Evolutionary conservation across 1,284 basidiomycete genomes (phyloP), one percentile per base, ranked within the genome.

Genomic region (Boletus subluridellus): DNA sequence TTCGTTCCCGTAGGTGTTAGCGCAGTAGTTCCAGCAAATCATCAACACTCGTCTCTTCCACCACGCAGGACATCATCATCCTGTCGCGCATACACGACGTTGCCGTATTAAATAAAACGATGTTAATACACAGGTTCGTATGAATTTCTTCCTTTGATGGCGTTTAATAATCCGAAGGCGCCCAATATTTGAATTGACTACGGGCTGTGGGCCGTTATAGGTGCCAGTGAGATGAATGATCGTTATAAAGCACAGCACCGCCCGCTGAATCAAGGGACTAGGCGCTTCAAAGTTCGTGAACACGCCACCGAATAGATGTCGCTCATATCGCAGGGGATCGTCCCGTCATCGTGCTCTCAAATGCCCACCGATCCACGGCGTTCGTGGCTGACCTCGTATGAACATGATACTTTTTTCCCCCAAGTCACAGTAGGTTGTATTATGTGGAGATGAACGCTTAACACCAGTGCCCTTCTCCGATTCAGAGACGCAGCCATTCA

Each of bases 141-240:
- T 24, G 28, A 35, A 30, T 7, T 35, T 21, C 28, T 17, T 12
- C 3, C n/a, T 32, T 39, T 45, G 28, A 35, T 30, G 44, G 38
- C 44, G 34, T 48, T 63, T 46, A 38, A 26, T 44, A 21, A 4
- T 37, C 44, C 15, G 26, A 58, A 45, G 30, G 63, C 55, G 52
- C 50, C 24, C 37, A 34, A 3, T 12, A 26, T 47, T 44, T 42
- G 17, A 49, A 47, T 59, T 24, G 48, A 46, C 46, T 14, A 32
- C 46, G 45, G 41, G n/a, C n/a, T 34, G 21, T 42, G n/a, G 41
- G 10, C 10, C 21, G n/a, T 21, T 21, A 49, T 45, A n/a, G 28
- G 44, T 42, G 6, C 15, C 14, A 38, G 24, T 34, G 34, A 37
- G 46, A 47, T 38, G 24, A 39, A 17, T n/a, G 37, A 10, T 56